Evolutionary conservation across 1,284 basidiomycete species (phyloP).

Genomic region (Puccinia novopanici): DNA sequence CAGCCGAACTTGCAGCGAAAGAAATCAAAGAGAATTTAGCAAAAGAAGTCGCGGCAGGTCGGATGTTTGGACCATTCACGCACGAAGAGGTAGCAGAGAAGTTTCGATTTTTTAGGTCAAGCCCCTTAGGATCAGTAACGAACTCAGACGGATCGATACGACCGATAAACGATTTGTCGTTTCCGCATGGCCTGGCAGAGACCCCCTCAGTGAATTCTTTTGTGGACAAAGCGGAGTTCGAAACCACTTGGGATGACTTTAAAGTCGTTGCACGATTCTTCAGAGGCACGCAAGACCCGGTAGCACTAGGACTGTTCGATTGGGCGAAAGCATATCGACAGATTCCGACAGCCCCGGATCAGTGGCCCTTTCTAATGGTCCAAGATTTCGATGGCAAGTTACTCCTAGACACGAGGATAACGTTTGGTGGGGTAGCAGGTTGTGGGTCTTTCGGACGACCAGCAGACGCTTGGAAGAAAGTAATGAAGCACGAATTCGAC

Average conservation of each 20-base stretch:
- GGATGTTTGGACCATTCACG: neutral
- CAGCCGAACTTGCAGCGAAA: neutral
- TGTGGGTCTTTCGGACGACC: too few species aligned
- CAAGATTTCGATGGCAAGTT: too few species aligned
- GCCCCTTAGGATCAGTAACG: neutral
- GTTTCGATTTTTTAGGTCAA: neutral
- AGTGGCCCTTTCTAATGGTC: neutral
- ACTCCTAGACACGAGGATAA: too few species aligned
- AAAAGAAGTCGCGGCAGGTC: neutral
- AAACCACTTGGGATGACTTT: neutral
- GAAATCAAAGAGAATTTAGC: neutral
- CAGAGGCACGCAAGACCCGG: neutral
- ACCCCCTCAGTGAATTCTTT: neutral
- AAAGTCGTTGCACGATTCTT: neutral
- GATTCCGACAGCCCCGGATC: neutral
- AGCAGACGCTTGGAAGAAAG: too few species aligned
- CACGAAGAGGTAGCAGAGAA: neutral
- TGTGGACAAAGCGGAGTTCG: neutral
- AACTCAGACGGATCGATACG: neutral
- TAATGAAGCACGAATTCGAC: too few species aligned
- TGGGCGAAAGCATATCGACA: slow-evolving; percentile 19
- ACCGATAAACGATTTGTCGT: neutral
- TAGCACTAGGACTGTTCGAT: neutral
- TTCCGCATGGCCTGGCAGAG: neutral
- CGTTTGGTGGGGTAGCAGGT: too few species aligned